Percentiles rank a stretch among this genome's conserved stretches.
phyloP scores from a whole-genome alignment of 2,329 filamentous ascomycete species.

The Fusarium virguliforme region DNA sequence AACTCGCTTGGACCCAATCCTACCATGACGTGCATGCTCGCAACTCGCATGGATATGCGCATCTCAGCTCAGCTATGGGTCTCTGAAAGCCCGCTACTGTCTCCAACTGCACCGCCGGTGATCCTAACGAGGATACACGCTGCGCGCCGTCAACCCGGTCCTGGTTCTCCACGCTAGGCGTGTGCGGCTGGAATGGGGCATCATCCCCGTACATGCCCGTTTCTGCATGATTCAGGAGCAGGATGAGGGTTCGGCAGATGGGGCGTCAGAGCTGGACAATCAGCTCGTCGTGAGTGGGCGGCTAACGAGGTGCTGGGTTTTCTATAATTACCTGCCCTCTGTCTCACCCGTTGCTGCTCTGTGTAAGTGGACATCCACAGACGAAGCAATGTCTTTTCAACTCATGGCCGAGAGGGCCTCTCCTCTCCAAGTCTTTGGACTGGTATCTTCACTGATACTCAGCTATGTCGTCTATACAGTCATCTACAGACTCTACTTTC shows the following conservation, averaged over 20 bases:
- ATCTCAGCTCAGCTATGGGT: neutral
- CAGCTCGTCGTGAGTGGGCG: slow-evolving; percentile 1
- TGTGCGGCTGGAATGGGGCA: neutral
- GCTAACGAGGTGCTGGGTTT: neutral
- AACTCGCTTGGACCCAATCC: neutral
- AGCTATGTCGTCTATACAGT: slow-evolving; percentile 5
- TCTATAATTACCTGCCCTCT: neutral
- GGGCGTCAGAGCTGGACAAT: neutral
- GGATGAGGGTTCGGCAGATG: neutral
- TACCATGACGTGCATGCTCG: neutral
- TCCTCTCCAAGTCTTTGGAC: neutral
- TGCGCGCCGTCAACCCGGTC: neutral
- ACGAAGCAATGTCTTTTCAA: slow-evolving; percentile 3
- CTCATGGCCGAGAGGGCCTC: neutral
- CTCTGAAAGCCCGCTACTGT: neutral
- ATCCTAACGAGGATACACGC: neutral
- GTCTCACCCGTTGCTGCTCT: neutral
- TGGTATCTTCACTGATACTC: neutral
- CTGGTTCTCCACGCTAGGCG: neutral
- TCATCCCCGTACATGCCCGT: neutral
- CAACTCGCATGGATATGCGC: neutral
- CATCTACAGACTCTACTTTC: slow-evolving; percentile 59
- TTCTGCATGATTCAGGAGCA: slow-evolving; percentile 9
- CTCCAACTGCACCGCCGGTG: neutral
- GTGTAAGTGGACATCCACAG: neutral